Base-by-base conservation (phyloP, 768 basidiomycete species). In the Suillus americanus region DNA sequence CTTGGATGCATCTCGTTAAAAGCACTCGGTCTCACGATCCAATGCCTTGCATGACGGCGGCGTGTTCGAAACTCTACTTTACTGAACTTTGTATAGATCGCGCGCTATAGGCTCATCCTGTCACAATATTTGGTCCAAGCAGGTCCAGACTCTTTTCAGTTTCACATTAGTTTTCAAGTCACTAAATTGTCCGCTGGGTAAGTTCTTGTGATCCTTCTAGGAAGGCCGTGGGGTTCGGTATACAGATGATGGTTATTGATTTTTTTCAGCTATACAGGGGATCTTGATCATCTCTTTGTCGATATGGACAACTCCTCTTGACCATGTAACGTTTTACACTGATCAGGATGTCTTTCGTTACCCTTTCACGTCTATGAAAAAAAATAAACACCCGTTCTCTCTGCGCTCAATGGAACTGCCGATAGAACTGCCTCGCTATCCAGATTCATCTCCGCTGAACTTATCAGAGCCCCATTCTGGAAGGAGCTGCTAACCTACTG, bases 391-490 rank as follows among this genome's bases (percentile, higher is more conserved):
- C 53, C 72, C 60, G 63, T 54, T 50, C 64, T 57, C 59, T 51
- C 53, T 54, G 53, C 61, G 60, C 60, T 62, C 61, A 7, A 45
- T 54, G 28, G 57, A 62, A 60, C 59, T 14, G 62, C 60, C 72
- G 73, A 76, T 73, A 68, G 66, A 71, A 66, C 53, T 64, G 46
- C 37, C 9, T 59, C 53, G 28, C 43, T 35, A 40, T 62, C 37
- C 56, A 28, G 23, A 55, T 77, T 77, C 76, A 77, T 77, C 68
- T 77, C 76, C 73, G 73, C 74, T 69, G 35, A 37, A 61, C 65
- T 60, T 63, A 62, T 57, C 59, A 55, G 61, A 12, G 23, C 8
- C 23, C 70, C 63, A 51, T 3, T 75, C 71, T 61, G 25, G 74
- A 71, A 67, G 72, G 61, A 63, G 41, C 60, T 46, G 57, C 62